Evolutionary conservation across 192 early-diverging fungal genomes (phyloP).

Genomic region (Funneliformis mosseae): DNA sequence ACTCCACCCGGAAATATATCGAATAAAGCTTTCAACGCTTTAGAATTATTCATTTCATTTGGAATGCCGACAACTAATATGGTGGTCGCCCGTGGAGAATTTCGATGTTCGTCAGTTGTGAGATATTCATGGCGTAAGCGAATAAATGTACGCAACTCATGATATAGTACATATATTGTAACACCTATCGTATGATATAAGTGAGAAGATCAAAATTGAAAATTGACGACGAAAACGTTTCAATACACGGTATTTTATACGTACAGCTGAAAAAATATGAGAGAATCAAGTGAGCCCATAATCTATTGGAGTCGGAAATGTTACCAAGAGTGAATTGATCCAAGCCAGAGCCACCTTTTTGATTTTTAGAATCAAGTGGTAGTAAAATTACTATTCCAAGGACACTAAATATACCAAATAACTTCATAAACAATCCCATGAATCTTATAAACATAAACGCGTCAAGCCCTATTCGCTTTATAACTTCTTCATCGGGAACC

Average conservation of each 20-base stretch:
- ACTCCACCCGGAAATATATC: conserved; percentile 72
- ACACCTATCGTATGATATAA: conserved; percentile 34
- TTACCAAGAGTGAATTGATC: conserved; percentile 73
- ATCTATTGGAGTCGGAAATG: conserved; percentile 50
- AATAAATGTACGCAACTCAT: conserved; percentile 62
- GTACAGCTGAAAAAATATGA: conserved; percentile 56
- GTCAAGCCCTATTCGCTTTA: conserved; percentile 66
- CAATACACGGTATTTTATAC: background rate
- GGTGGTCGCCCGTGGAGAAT: conserved; percentile 57
- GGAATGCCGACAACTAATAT: conserved; percentile 77
- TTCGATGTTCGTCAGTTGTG: conserved; percentile 50
- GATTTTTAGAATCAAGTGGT: conserved; percentile 69
- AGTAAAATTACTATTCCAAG: conserved; percentile 63
- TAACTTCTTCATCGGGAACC: conserved; percentile 56
- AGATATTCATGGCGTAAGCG: conserved; percentile 66
- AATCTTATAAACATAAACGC: conserved; percentile 80
- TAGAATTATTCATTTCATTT: conserved; percentile 50
- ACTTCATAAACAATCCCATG: conserved; percentile 59
- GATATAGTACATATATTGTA: conserved; percentile 41
- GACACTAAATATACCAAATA: conserved; percentile 63
- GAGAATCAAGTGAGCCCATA: conserved; percentile 74
- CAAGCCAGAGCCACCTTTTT: conserved; percentile 52
- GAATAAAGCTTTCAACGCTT: conserved; percentile 55
- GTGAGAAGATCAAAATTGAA: background rate
- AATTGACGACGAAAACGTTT: background rate